Evolutionary conservation across 1,139 yeast genomes (phyloP).

Genomic region (Taphrina sp.): DNA sequence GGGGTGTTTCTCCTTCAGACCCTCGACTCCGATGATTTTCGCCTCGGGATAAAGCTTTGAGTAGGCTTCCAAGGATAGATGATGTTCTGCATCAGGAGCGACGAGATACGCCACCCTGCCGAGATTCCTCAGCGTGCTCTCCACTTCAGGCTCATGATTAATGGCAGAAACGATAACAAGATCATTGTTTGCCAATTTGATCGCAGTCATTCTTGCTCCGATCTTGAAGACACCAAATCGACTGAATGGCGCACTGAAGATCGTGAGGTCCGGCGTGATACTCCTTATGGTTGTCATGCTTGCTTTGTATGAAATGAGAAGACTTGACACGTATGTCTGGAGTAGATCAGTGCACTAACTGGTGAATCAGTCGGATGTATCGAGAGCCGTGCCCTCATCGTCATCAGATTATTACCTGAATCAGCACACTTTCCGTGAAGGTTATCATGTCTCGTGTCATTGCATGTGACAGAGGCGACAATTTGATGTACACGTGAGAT

Average conservation of each 20-base stretch:
- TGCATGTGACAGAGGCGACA: neutral
- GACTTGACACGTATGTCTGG: no score
- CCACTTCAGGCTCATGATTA: slow-evolving; percentile 44
- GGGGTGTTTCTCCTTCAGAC: slow-evolving; percentile 40
- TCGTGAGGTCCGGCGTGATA: slow-evolving; percentile 33
- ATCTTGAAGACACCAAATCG: slow-evolving; percentile 50
- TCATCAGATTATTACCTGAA: no score
- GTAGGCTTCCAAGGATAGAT: slow-evolving; percentile 49
- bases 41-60: slow-evolving; percentile 52
- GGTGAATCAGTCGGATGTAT: no score
- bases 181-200: slow-evolving; percentile 45
- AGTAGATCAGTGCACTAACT: no score
- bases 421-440: no score
- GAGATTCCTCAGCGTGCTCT: slow-evolving; percentile 14
- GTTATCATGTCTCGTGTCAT: neutral
- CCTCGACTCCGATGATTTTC: slow-evolving; percentile 54
- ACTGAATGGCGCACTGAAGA: slow-evolving; percentile 41
- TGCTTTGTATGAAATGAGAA: neutral
- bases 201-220: slow-evolving; percentile 61
- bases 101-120: slow-evolving; percentile 42
- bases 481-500: no score
- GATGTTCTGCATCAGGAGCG: slow-evolving; percentile 44
- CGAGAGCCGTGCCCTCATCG: no score
- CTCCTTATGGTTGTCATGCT: slow-evolving; percentile 24
- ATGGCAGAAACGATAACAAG: slow-evolving; percentile 59